phyloP scores from a whole-genome alignment of 1,139 yeast species.

The Lodderomyces jiufengensis region DNA sequence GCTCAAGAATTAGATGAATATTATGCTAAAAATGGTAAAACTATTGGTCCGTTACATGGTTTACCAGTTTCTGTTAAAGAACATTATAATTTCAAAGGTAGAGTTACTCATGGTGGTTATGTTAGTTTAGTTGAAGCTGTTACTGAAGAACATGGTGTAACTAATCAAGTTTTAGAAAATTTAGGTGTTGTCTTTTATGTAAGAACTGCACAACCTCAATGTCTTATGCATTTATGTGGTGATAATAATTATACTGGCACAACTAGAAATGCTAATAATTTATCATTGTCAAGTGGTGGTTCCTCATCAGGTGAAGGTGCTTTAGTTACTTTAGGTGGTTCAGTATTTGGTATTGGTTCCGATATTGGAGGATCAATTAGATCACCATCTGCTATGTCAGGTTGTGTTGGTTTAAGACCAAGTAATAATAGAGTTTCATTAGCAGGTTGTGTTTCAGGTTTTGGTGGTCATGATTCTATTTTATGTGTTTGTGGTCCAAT shows the following conservation, averaged over 20 bases:
- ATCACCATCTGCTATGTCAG: slow-evolving; percentile 71
- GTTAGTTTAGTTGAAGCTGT: slow-evolving; percentile 52
- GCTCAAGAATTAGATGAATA: slow-evolving; percentile 37
- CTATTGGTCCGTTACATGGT: slow-evolving; percentile 75
- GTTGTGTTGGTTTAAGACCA: slow-evolving; percentile 66
- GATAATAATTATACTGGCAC: slow-evolving; percentile 39
- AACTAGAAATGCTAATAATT: slow-evolving; percentile 37
- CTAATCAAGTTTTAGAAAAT: slow-evolving; percentile 49
- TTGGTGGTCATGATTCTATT: slow-evolving; percentile 57
- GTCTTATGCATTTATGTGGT: slow-evolving; percentile 46
- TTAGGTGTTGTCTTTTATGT: slow-evolving; percentile 65
- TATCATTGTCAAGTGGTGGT: slow-evolving; percentile 50
- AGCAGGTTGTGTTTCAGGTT: slow-evolving; percentile 49
- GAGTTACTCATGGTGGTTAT: slow-evolving; percentile 60
- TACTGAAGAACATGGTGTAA: slow-evolving; percentile 47
- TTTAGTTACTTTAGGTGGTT: slow-evolving; percentile 59
- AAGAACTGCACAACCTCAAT: slow-evolving; percentile 48
- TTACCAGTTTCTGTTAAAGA: slow-evolving; percentile 74
- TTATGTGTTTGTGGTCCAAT: slow-evolving; percentile 63
- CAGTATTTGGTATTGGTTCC: slow-evolving; percentile 66
- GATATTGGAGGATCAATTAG: slow-evolving; percentile 82
- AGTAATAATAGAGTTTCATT: slow-evolving; percentile 57
- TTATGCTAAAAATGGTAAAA: slow-evolving; percentile 49
- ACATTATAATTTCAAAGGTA: slow-evolving; percentile 58
- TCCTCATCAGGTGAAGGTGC: slow-evolving; percentile 81